Percentiles rank a stretch among this genome's conserved stretches.
Evolutionary conservation across 768 basidiomycete species (phyloP).

Genomic region (Boletus rubroflammeus): DNA sequence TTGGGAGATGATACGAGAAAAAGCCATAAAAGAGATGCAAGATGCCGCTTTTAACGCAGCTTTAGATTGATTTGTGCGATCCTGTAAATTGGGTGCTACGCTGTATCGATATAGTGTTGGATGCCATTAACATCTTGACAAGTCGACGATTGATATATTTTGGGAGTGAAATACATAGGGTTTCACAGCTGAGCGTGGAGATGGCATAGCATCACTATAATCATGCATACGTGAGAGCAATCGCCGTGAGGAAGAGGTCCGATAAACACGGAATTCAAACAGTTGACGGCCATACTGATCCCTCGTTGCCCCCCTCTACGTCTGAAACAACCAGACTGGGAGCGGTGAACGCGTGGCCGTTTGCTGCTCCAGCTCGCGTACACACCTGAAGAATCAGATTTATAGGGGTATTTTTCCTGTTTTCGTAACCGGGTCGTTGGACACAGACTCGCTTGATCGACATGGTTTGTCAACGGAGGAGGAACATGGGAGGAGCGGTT

Average conservation of each 20-base stretch:
- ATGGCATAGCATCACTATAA: not conserved
- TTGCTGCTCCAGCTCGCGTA: constrained; percentile 57
- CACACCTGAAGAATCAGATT: constrained; percentile 72
- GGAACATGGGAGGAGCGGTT: not conserved
- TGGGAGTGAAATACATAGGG: not conserved
- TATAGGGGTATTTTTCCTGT: constrained; percentile 34
- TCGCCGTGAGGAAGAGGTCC: not conserved
- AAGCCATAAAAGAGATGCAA: constrained; percentile 71
- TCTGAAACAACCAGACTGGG: constrained; percentile 39
- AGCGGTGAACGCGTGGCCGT: constrained; percentile 61
- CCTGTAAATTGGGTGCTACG: not conserved
- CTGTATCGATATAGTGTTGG: constrained; percentile 2
- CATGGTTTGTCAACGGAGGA: constrained; percentile 2
- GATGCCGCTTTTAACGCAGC: constrained; percentile 48
- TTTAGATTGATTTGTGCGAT: constrained; percentile 19
- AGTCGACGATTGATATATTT: not conserved
- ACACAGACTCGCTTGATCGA: constrained; percentile 53
- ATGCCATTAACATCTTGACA: not conserved
- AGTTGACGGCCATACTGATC: not conserved
- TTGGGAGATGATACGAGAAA: constrained; percentile 74
- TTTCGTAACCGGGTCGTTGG: not conserved
- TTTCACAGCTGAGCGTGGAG: not conserved
- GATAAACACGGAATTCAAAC: not conserved
- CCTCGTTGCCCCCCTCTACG: not conserved
- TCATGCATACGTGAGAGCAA: constrained; percentile 19